These are phyloP conservation scores for Actinomortierella wolfii DNA, from an alignment of 371 early-diverging fungal species.

Conservation along the genomic window DNA sequence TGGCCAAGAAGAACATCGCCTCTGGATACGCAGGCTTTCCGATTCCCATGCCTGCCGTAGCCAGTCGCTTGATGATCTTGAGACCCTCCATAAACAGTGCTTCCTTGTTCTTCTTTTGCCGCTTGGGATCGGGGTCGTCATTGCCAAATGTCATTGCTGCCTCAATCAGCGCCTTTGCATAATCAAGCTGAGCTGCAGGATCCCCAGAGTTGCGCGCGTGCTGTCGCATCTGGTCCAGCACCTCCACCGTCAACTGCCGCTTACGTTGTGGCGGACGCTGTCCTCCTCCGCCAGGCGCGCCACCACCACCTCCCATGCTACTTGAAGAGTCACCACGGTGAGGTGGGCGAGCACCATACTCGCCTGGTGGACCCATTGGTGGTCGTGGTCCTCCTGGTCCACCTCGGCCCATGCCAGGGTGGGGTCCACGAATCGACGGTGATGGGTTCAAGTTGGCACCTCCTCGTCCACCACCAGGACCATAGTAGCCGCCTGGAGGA, in stretches of 20 bases:
- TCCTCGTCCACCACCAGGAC: conserved; percentile 16
- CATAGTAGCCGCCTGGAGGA: conserved; percentile 8
- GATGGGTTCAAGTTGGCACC: conserved; percentile 31
- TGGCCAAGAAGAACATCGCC: conserved; percentile 91
- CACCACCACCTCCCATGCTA: conserved; percentile 9
- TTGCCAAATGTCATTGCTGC: conserved; percentile 52
- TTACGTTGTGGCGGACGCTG: conserved; percentile 17
- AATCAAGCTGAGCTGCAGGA: conserved; percentile 77
- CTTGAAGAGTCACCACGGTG: conserved; percentile 21
- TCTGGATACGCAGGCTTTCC: conserved; percentile 81
- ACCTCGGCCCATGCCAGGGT: conserved; percentile 38
- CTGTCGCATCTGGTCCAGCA: conserved; percentile 75
- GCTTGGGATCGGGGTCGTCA: conserved; percentile 71
- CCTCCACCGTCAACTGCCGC: conserved; percentile 58
- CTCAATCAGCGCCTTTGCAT: conserved; percentile 78
- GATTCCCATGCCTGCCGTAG: conserved; percentile 64
- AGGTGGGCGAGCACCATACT: conserved; percentile 30
- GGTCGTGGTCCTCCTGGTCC: conserved; percentile 26
- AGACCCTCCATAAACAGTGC: conserved; percentile 73
- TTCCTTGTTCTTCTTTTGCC: conserved; percentile 72
- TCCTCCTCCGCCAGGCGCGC: conserved; percentile 7
- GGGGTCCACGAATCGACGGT: conserved; percentile 36
- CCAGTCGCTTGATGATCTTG: conserved; percentile 78
- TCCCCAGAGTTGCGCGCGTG: conserved; percentile 78
- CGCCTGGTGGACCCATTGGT: not conserved